Evolutionary conservation across 1,139 yeast genomes (phyloP).

Genomic region (Candida dubliniensis): DNA sequence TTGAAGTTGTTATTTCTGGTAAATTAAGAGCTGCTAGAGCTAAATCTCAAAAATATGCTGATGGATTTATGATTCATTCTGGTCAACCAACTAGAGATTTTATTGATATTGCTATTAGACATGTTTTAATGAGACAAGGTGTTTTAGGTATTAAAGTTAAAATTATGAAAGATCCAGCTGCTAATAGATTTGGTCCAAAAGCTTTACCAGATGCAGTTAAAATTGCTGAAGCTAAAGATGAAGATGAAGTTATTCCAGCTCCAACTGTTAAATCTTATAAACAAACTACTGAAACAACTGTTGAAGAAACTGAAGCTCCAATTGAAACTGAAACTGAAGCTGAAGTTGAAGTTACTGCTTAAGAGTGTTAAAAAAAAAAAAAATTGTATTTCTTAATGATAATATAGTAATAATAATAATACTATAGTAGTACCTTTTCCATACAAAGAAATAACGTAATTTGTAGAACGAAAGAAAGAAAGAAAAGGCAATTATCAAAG

Average conservation of each 20-base stretch:
- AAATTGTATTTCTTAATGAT: constrained; percentile 7
- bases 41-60: constrained; percentile 99
- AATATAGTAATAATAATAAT: constrained; percentile 1
- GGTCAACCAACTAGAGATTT: constrained; percentile 99
- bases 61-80: constrained; percentile 99
- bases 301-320: constrained; percentile 31
- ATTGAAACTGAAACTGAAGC: constrained; percentile 27
- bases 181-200: constrained; percentile 87
- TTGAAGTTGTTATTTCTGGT: constrained; percentile 99
- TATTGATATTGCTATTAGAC: constrained; percentile 99
- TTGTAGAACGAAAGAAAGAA: no score
- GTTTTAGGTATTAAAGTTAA: constrained; percentile 99
- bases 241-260: constrained; percentile 73
- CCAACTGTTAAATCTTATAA: constrained; percentile 82
- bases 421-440: neutral
- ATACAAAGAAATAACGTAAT: no score
- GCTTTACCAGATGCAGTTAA: constrained; percentile 92
- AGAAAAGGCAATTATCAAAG: no score
- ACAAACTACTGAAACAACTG: constrained; percentile 30
- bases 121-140: constrained; percentile 99
- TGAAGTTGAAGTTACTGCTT: constrained; percentile 30
- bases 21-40: constrained; percentile 99
- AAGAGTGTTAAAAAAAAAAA: constrained; percentile 18
- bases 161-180: constrained; percentile 99
- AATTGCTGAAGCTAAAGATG: constrained; percentile 97